These are phyloP conservation scores for Trichocladium uniseriatum DNA, from an alignment of 495 filamentous ascomycete genomes.

Conservation along the genomic window DNA sequence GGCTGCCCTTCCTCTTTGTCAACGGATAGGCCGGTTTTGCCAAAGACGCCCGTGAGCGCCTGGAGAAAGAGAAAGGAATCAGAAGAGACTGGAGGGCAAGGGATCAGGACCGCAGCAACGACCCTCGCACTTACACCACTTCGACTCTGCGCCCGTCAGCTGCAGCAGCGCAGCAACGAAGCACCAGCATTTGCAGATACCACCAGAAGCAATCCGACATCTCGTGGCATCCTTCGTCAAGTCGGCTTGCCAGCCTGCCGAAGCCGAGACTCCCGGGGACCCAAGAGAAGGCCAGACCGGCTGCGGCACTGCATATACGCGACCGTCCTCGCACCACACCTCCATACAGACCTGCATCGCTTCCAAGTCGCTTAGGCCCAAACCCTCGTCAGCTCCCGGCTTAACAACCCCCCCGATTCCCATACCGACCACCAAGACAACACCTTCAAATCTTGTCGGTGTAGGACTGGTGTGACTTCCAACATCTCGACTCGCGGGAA, in stretches of 20 bases:
- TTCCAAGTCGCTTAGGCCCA: not conserved
- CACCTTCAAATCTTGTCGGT: not conserved
- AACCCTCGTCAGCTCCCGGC: too few relatives aligned
- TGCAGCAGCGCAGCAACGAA: not conserved
- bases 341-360: not conserved
- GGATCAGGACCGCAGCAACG: not conserved
- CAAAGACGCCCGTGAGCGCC: too few relatives aligned
- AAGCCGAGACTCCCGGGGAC: slow-evolving; percentile 4
- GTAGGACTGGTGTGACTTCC: too few relatives aligned
- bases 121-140: not conserved
- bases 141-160: not conserved
- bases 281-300: not conserved
- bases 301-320: not conserved
- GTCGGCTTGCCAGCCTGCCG: slow-evolving; percentile 1
- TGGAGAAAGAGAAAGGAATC: not conserved
- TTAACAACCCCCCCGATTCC: not conserved
- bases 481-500: not conserved
- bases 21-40: too few relatives aligned
- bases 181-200: slow-evolving; percentile 12
- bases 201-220: slow-evolving; percentile 5
- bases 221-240: not conserved
- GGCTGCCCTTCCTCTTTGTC: too few relatives aligned
- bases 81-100: not conserved
- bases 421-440: not conserved
- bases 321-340: not conserved